Conservation (phyloP, 1,284 basidiomycete genomes). For the Veloboletus limbatus region DNA sequence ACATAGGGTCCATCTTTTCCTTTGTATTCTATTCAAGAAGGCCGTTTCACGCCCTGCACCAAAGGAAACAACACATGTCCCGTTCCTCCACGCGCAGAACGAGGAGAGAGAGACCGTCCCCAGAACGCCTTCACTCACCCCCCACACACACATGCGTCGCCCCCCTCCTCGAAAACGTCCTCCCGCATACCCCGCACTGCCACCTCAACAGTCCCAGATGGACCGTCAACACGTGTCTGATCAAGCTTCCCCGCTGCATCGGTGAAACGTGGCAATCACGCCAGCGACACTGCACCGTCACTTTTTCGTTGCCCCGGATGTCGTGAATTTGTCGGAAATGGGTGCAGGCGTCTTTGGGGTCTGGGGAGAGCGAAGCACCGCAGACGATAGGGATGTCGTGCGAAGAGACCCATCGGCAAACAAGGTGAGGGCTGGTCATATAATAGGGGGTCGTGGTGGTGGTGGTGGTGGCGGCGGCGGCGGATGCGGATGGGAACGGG, state of each 20-base stretch:
- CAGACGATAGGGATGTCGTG: background rate
- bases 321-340: slow-evolving; percentile 16
- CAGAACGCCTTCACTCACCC: background rate
- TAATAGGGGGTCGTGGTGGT: background rate
- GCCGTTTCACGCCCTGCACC: no score
- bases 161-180: slow-evolving; percentile 19
- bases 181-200: slow-evolving; percentile 15
- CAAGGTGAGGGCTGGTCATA: background rate
- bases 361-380: slow-evolving; percentile 2
- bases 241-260: slow-evolving; percentile 21
- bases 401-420: slow-evolving; percentile 14
- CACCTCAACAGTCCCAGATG: slow-evolving; percentile 19
- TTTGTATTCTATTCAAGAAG: no score
- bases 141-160: slow-evolving; percentile 13
- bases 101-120: no score
- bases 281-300: slow-evolving; percentile 12
- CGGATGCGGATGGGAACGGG: background rate
- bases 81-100: no score
- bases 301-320: slow-evolving; percentile 20
- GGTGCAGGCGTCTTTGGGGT: slow-evolving; percentile 6
- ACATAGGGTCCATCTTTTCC: no score
- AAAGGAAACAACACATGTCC: no score
- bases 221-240: slow-evolving; percentile 18
- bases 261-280: slow-evolving; percentile 6
- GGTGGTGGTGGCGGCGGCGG: background rate